Conservation (phyloP, 768 basidiomycete species). For the Amanita muscaria region DNA sequence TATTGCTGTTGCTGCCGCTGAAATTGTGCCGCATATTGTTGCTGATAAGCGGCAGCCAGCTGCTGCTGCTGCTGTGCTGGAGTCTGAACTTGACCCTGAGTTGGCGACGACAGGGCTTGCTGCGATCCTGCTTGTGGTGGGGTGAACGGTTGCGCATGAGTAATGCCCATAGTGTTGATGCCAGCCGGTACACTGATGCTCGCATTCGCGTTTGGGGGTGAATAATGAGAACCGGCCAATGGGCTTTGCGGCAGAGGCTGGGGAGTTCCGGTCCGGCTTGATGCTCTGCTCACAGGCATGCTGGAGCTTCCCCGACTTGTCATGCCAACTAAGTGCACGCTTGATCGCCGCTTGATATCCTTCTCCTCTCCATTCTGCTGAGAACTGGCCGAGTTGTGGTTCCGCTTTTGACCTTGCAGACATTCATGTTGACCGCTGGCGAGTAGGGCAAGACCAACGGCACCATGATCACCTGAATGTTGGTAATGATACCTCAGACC, state of each 20-base stretch:
- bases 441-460: slow-evolving; percentile 76
- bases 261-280: slow-evolving; percentile 30
- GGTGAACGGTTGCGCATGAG: slow-evolving; percentile 9
- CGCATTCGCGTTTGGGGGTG: slow-evolving; percentile 1
- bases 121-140: slow-evolving; percentile 7
- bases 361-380: slow-evolving; percentile 10
- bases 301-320: slow-evolving; percentile 21
- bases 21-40: slow-evolving; percentile 14
- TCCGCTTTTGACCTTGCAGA: slow-evolving; percentile 18
- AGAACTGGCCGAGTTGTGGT: slow-evolving; percentile 9
- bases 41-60: slow-evolving; percentile 12
- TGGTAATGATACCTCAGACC: slow-evolving; percentile 94
- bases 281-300: slow-evolving; percentile 27
- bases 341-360: slow-evolving; percentile 1
- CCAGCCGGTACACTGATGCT: slow-evolving; percentile 1
- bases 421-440: slow-evolving; percentile 60
- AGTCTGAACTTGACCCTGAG: slow-evolving; percentile 27
- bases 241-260: slow-evolving; percentile 15
- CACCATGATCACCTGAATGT: slow-evolving; percentile 93
- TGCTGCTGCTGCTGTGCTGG: slow-evolving; percentile 25
- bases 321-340: neutral
- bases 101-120: slow-evolving; percentile 7
- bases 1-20: slow-evolving; percentile 13
- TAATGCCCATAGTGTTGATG: slow-evolving; percentile 1
- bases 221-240: slow-evolving; percentile 1